phyloP scores from a whole-genome alignment of 768 basidiomycete genomes.

The Serendipita indica region DNA sequence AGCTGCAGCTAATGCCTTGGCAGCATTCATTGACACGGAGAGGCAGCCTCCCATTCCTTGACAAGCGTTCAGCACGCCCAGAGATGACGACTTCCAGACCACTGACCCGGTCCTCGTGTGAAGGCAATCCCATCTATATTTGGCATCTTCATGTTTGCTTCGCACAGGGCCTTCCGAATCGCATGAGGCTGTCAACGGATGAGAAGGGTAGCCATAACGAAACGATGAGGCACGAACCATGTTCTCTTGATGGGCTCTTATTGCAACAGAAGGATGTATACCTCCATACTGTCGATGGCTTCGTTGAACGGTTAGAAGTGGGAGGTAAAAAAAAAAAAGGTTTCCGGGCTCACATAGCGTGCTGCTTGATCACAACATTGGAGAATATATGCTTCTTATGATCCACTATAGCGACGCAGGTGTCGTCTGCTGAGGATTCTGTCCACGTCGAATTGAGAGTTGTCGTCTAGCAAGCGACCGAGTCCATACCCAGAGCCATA shows the following conservation, averaged over 20 bases:
- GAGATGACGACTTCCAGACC: neutral
- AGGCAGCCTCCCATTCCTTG: conserved; percentile 70
- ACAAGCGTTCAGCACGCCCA: conserved; percentile 11
- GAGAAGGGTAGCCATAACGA: conserved; percentile 8
- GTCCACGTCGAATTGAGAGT: neutral
- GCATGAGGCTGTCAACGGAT: conserved; percentile 45
- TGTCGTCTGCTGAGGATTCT: conserved; percentile 89
- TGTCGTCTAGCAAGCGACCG: neutral
- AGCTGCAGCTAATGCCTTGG: conserved; percentile 71
- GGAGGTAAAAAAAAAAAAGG: conserved; percentile 2
- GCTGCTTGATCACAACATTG: conserved; percentile 78
- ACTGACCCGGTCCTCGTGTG: conserved; percentile 68
- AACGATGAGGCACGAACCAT: conserved; percentile 34
- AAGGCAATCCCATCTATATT: conserved; percentile 82
- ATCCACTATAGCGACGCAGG: conserved; percentile 80
- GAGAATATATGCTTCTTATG: conserved; percentile 49
- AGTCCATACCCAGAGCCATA: conserved; percentile 17
- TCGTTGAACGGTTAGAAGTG: neutral
- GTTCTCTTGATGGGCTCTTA: conserved; percentile 62
- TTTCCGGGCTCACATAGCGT: conserved; percentile 33
- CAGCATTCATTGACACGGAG: conserved; percentile 61
- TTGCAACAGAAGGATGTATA: conserved; percentile 65
- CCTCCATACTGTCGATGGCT: conserved; percentile 49
- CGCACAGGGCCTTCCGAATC: conserved; percentile 47
- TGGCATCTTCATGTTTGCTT: conserved; percentile 41